phyloP scores from a whole-genome alignment of 2,329 filamentous ascomycete species.

The Furcasterigmium furcatum region DNA sequence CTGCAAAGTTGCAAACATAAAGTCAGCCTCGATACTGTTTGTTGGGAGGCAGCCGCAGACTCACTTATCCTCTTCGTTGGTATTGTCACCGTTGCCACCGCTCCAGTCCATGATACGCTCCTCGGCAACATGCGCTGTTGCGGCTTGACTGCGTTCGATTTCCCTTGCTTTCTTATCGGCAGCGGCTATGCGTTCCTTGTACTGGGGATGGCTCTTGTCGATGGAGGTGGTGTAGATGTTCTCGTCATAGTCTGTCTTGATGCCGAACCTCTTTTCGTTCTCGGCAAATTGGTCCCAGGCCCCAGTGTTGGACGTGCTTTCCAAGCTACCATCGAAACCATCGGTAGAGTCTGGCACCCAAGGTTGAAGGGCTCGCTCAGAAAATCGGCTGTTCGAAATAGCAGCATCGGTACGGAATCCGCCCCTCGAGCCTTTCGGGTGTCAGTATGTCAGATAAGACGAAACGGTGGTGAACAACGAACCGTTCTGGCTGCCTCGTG shows the following conservation, averaged over 20 bases:
- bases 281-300: conserved; percentile 92
- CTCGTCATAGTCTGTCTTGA: conserved; percentile 89
- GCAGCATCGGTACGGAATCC: conserved; percentile 84
- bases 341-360: conserved; percentile 72
- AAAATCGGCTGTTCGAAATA: conserved; percentile 72
- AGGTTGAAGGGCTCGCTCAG: conserved; percentile 73
- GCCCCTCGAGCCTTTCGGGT: conserved; percentile 55
- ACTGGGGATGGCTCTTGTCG: conserved; percentile 78
- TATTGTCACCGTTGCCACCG: conserved; percentile 59
- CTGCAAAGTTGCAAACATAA: conserved; percentile 32
- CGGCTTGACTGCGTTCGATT: conserved; percentile 73
- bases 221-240: conserved; percentile 92
- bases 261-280: conserved; percentile 83
- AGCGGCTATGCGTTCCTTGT: conserved; percentile 71
- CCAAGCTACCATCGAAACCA: conserved; percentile 67
- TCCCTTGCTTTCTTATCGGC: conserved; percentile 85
- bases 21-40: conserved; percentile 8
- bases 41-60: conserved; percentile 19
- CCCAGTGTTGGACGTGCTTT: conserved; percentile 44
- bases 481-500: background rate
- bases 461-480: background rate
- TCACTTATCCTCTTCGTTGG: conserved; percentile 91
- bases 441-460: conserved; percentile 6
- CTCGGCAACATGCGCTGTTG: conserved; percentile 83
- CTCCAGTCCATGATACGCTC: conserved; percentile 74